These are phyloP conservation scores for Irpex rosettiformis DNA, from an alignment of 1,284 basidiomycete genomes.

Conservation along the genomic window DNA sequence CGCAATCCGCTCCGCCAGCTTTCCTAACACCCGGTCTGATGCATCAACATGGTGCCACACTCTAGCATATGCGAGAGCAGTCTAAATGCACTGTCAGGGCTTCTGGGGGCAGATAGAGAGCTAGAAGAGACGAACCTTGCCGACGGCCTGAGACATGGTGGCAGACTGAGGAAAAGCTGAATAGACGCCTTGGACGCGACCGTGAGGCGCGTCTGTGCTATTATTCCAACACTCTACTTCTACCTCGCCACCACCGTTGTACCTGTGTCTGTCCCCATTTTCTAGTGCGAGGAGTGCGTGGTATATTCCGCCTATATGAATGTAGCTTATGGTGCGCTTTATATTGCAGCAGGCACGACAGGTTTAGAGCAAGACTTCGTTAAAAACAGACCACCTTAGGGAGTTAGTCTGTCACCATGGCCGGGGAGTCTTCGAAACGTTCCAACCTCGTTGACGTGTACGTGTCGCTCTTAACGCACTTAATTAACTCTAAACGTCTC, in stretches of 20 bases:
- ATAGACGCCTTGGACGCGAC: background rate
- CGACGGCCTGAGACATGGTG: conserved; percentile 60
- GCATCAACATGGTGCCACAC: conserved; percentile 98
- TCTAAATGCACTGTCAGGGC: conserved; percentile 46
- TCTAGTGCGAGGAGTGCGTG: too few relatives aligned
- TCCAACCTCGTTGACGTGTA: conserved; percentile 58
- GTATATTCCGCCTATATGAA: too few relatives aligned
- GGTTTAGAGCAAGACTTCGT: background rate
- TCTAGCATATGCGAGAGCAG: conserved; percentile 87
- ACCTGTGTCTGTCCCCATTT: background rate
- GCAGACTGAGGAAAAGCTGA: background rate
- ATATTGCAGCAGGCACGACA: background rate
- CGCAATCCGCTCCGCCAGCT: conserved; percentile 92
- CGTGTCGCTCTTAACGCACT: conserved; percentile 19
- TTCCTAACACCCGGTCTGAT: conserved; percentile 85
- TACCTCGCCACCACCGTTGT: background rate
- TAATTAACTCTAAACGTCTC: background rate
- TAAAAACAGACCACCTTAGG: background rate
- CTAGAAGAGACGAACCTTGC: conserved; percentile 48
- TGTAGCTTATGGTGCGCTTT: too few relatives aligned
- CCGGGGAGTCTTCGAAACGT: conserved; percentile 41
- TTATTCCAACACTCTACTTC: background rate
- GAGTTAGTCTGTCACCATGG: conserved; percentile 28
- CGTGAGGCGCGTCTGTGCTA: background rate
- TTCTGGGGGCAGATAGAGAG: background rate